A percentile compares a stretch with the other conserved stretches of the same genome.
These are phyloP conservation scores for Ascochyta lentis DNA, from an alignment of 2,329 filamentous ascomycete genomes.

Conservation along the genomic window DNA sequence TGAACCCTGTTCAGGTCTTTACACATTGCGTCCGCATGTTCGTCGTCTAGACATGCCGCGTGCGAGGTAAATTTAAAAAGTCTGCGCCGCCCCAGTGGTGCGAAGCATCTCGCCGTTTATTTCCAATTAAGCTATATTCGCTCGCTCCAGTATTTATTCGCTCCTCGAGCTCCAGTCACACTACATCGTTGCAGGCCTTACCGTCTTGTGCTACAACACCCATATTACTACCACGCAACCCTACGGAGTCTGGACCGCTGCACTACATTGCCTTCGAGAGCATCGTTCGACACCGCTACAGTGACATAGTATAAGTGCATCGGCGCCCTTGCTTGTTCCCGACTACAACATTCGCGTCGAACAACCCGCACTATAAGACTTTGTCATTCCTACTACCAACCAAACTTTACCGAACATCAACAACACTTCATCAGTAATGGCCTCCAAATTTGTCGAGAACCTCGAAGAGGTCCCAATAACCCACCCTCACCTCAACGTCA, in stretches of 20 bases:
- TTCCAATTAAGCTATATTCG: slow-evolving; percentile 17
- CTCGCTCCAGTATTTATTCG: slow-evolving; percentile 7
- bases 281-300: slow-evolving; percentile 9
- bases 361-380: not conserved
- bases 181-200: slow-evolving; percentile 15
- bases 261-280: slow-evolving; percentile 10
- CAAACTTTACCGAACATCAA: not conserved
- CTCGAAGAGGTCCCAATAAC: slow-evolving; percentile 47
- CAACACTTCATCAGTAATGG: slow-evolving; percentile 28
- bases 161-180: slow-evolving; percentile 4
- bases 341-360: slow-evolving; percentile 5
- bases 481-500: slow-evolving; percentile 50
- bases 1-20: slow-evolving; percentile 24
- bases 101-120: not conserved
- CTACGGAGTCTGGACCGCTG: slow-evolving; percentile 14
- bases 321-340: slow-evolving; percentile 15
- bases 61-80: slow-evolving; percentile 26
- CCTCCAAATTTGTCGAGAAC: slow-evolving; percentile 50
- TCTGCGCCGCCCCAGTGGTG: slow-evolving; percentile 26
- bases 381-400: not conserved
- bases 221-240: slow-evolving; percentile 8
- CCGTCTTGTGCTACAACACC: slow-evolving; percentile 11
- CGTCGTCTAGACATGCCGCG: slow-evolving; percentile 19
- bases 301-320: slow-evolving; percentile 12
- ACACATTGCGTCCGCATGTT: slow-evolving; percentile 29